Conservation (phyloP, 2,329 filamentous ascomycete species). For the Calonectria pseudoreteaudii region DNA sequence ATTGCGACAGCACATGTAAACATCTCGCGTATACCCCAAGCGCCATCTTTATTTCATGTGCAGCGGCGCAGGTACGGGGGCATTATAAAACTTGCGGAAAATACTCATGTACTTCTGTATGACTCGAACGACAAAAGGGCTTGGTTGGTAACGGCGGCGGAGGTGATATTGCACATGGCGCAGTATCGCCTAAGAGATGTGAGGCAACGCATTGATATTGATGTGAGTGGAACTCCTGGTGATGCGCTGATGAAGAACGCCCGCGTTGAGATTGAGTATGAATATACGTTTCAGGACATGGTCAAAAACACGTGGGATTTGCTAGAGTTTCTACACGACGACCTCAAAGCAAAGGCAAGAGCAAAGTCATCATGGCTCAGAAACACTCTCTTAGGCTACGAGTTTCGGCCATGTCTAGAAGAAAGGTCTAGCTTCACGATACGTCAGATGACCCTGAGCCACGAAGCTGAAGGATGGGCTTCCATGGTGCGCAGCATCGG, state of each 20-base stretch:
- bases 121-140: background rate
- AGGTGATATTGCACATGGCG: background rate
- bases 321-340: background rate
- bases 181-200: background rate
- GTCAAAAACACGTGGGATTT: background rate
- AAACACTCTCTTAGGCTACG: background rate
- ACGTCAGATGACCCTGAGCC: background rate
- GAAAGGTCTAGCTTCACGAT: background rate
- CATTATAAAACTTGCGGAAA: background rate
- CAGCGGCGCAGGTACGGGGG: background rate
- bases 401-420: background rate
- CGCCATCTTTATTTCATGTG: background rate
- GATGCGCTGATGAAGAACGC: background rate
- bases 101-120: background rate
- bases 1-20: background rate
- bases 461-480: background rate
- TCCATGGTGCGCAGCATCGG: background rate
- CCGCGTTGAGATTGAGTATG: background rate
- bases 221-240: background rate
- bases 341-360: background rate
- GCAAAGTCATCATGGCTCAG: background rate
- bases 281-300: background rate
- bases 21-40: background rate
- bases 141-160: background rate
- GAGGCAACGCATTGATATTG: background rate